phyloP scores from a whole-genome alignment of 1,284 basidiomycete species.

The Sporisorium sorghi region DNA sequence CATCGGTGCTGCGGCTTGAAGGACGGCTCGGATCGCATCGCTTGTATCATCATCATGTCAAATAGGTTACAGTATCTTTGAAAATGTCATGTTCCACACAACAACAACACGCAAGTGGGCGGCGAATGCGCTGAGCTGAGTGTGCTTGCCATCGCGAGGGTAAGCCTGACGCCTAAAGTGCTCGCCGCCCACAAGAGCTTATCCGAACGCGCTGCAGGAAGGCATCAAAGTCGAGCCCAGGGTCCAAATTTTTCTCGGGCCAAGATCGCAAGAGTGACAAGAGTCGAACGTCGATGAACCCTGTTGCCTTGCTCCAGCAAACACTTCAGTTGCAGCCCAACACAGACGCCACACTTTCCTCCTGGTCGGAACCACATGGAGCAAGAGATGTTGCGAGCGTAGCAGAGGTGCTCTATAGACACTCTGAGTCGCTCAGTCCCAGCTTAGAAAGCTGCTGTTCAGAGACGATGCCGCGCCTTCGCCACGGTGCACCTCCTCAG shows the following conservation, averaged over 20 bases:
- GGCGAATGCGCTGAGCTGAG: neutral
- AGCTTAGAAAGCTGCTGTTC: neutral
- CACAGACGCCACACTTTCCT: slow-evolving; percentile 8
- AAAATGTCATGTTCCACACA: slow-evolving; percentile 5
- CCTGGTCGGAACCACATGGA: neutral
- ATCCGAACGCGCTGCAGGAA: neutral
- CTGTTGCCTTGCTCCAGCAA: neutral
- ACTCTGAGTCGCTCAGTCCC: neutral
- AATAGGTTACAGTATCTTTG: slow-evolving; percentile 17
- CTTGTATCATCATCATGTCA: slow-evolving; percentile 18
- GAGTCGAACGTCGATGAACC: slow-evolving; percentile 15
- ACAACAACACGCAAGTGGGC: slow-evolving; percentile 1
- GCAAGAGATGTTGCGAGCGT: neutral
- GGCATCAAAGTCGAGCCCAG: neutral
- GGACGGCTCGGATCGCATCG: neutral
- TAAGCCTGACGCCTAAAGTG: slow-evolving; percentile 14
- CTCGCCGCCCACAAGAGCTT: neutral
- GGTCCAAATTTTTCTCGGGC: slow-evolving; percentile 15
- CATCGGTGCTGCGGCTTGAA: slow-evolving; percentile 31
- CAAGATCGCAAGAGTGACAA: neutral
- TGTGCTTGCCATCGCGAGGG: neutral
- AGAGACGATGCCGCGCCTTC: slow-evolving; percentile 5
- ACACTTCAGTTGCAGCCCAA: slow-evolving; percentile 5
- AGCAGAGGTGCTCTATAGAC: neutral
- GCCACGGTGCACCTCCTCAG: neutral